Base-by-base conservation (phyloP, 306 rosid genomes). In the Glycine latifolia region DNA sequence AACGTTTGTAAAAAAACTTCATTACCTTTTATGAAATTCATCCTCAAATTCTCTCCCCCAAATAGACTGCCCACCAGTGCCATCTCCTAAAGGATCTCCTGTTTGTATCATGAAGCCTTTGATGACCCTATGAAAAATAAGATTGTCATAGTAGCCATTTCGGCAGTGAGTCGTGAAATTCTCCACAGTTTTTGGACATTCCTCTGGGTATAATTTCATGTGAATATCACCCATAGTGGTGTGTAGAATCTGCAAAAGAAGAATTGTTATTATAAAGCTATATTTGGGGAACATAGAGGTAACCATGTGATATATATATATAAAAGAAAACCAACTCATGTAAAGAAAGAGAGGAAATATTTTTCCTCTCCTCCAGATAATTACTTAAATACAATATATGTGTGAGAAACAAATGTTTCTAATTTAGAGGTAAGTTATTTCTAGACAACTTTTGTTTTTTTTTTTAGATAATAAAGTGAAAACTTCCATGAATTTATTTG, bases 1-100 rank as follows among this genome's bases (percentile, higher is more conserved):
- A 39, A 78, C 9, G 31, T 73, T n/a, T 6, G 33, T 12, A 54
- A 37, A 77, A 35, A 86, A 10, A 79, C 35, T 47, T 48, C 15
- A 61, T 69, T 85, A 95, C 99, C 99, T 95, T 85, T 95, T 95
- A 87, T 95, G 97, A 89, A 95, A 91, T 80, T 95, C 99, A 84
- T 95, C 99, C 86, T 93, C 99, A 81, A 95, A 95, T 77, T 95
- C 99, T 80, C 99, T 91, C 49, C 99, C 99, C 99, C 99, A 95
- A 82, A 95, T 93, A 79, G 98, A 95, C 69, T 91, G 99, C 67
- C 99, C 99, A 71, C 99, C 98, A 17, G 99, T 93, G 67, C 99
- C 99, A 75, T 95, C 99, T 82, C 98, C 98, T 67, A 95, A 85
- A 89, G 99, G 99, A 92, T 95, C 99, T 86, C 99, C 97, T 61